These are phyloP conservation scores for Jacaranda mimosifolia DNA, from an alignment of 257 asterid genomes.

Conservation along the genomic window DNA sequence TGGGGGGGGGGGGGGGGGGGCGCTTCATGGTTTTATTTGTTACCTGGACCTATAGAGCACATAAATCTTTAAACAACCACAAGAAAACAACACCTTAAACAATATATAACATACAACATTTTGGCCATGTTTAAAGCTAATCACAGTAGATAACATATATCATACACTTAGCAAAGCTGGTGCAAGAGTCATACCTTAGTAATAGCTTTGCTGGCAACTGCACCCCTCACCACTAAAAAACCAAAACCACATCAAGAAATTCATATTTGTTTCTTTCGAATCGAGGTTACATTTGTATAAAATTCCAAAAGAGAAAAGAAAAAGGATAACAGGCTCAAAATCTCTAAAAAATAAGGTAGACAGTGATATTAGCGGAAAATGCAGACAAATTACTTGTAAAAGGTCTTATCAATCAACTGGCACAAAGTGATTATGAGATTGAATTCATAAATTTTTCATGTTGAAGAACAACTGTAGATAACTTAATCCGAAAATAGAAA, in stretches of 20 bases:
- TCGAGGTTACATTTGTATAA: not conserved
- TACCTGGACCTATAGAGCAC: not conserved
- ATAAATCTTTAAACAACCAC: not conserved
- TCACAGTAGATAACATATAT: not conserved
- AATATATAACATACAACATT: not conserved
- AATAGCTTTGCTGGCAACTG: slow-evolving; percentile 61
- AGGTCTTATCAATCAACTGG: not conserved
- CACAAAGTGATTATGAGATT: not conserved
- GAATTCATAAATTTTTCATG: not conserved
- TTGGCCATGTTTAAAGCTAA: not conserved
- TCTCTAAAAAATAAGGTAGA: not conserved
- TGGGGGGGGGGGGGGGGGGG: too few species aligned
- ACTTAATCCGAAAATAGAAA: not conserved
- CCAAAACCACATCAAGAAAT: slow-evolving; percentile 11
- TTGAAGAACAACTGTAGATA: not conserved
- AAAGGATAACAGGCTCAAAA: not conserved
- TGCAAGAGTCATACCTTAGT: slow-evolving; percentile 56
- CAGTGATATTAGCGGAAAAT: not conserved
- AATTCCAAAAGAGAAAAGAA: not conserved
- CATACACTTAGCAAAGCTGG: not conserved
- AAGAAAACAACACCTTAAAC: not conserved
- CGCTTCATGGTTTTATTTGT: not conserved
- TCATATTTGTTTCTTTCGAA: not conserved
- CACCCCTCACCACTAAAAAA: slow-evolving; percentile 67
- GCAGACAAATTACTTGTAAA: not conserved